Evolutionary conservation across 495 filamentous ascomycete species (phyloP), one percentile per base, ranked within the genome.

Genomic region (Apiosordaria backusii): DNA sequence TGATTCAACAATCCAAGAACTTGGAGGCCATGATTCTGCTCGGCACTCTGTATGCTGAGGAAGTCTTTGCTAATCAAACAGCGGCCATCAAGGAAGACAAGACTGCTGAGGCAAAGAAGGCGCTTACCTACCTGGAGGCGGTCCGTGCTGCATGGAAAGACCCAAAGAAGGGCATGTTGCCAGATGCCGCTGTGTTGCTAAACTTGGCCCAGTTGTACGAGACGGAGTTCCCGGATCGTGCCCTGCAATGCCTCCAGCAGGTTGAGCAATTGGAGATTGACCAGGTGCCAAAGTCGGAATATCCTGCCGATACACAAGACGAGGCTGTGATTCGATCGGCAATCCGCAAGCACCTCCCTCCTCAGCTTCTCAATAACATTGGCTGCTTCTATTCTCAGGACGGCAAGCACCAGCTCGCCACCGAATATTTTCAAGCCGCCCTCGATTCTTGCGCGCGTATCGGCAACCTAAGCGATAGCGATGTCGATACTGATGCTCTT

Each of bases 351-450:
- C 80, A 87, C 65, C 80, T 98, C 0, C 90, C 93, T 4, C 92
- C 96, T 1, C 93, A 97, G 75, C 82, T 99, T 1, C 86, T 97
- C 53, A 98, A 97, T 81, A 98, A 99, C 72, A 96, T 99, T 75
- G 95, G 92, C 3, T 95, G 92, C 75, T 97, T 98, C 80, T 85
- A 96, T 67, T 98, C 90, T 69, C 92, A 96, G 70, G 81, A 85
- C 0, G 96, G 96, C 70, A 92, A 91, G 70, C 88, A 90, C 67
- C 85, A 88, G 22, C 80, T 85, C 58, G 93, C 96, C n/a, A 88
- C 90, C 65, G 87, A 91, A 55, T 82, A 94, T 73, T 98, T 97
- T 75, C 90, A 99, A 74, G 85, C 88, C 1, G 95, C 93, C 0
- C 81, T 98, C 29, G 90, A 88, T 65, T 88, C 92, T n/a, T 96